phyloP scores from a whole-genome alignment of 768 basidiomycete genomes.

The Pleurotus salmoneostramineus region DNA sequence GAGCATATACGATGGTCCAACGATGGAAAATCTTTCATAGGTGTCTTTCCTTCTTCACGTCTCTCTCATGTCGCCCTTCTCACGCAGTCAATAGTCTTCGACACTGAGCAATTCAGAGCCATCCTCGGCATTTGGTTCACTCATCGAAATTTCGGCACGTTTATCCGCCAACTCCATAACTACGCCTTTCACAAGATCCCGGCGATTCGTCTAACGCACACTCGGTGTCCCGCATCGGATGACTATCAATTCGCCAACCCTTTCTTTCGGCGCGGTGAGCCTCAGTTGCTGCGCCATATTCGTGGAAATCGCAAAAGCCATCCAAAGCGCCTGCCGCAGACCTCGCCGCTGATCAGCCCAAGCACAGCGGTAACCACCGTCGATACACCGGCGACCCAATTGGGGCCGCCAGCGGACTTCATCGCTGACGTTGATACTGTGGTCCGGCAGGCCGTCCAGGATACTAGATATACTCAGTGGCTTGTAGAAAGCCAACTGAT shows the following conservation, averaged over 20 bases:
- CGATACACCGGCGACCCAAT: no score
- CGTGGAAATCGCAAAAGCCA: no score
- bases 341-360: no score
- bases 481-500: no score
- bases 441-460: no score
- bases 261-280: background rate
- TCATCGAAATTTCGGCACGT: background rate
- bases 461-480: no score
- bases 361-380: no score
- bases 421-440: no score
- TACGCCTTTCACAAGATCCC: background rate
- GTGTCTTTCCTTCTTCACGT: background rate
- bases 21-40: background rate
- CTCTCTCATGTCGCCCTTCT: no score
- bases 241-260: background rate
- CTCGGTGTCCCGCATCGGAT: background rate
- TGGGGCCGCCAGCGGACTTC: no score
- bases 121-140: background rate
- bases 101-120: background rate
- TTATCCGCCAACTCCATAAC: background rate
- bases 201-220: background rate
- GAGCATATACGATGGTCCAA: background rate
- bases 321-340: no score
- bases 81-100: no score
- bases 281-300: background rate